Evolutionary conservation across 2,329 filamentous ascomycete genomes (phyloP).

Genomic region (Fonsecaea monophora): DNA sequence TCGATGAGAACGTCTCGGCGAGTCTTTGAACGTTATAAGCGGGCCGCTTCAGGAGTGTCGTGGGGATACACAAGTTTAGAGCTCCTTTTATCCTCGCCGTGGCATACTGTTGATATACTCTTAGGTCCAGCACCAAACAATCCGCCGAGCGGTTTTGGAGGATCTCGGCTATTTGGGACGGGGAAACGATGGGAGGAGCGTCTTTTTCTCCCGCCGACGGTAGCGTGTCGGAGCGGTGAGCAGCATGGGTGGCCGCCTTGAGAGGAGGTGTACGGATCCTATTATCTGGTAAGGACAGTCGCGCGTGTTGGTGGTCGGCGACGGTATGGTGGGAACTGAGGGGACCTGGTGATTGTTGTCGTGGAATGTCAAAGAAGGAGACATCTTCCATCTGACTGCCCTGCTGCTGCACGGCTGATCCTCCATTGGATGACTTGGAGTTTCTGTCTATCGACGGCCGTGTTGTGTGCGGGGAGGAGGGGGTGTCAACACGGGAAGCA

Average conservation of each 20-base stretch:
- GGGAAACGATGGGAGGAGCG: conserved; percentile 60
- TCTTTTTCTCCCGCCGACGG: conserved; percentile 57
- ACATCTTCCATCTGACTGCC: conserved; percentile 28
- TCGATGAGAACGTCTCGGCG: conserved; percentile 80
- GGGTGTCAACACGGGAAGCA: conserved; percentile 15
- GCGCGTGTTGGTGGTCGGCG: conserved; percentile 56
- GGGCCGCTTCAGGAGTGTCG: conserved; percentile 86
- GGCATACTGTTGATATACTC: conserved; percentile 82
- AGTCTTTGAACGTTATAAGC: conserved; percentile 90
- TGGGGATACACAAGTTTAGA: conserved; percentile 92
- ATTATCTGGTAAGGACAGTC: conserved; percentile 62
- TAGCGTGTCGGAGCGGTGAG: conserved; percentile 59
- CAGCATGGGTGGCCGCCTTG: conserved; percentile 7
- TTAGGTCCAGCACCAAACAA: conserved; percentile 79
- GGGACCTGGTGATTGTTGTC: conserved; percentile 56
- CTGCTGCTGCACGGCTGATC: conserved; percentile 4
- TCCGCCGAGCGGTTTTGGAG: conserved; percentile 59
- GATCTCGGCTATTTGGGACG: conserved; percentile 63
- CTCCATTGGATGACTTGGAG: conserved; percentile 27
- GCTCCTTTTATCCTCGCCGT: conserved; percentile 78
- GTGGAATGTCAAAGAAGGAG: conserved; percentile 53
- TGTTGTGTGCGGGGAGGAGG: conserved; percentile 29
- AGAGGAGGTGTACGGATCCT: conserved; percentile 51
- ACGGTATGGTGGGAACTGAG: conserved; percentile 49
- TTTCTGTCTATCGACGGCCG: conserved; percentile 25